phyloP scores from a whole-genome alignment of 2,329 filamentous ascomycete genomes.

The Aspergillus chevalieri region DNA sequence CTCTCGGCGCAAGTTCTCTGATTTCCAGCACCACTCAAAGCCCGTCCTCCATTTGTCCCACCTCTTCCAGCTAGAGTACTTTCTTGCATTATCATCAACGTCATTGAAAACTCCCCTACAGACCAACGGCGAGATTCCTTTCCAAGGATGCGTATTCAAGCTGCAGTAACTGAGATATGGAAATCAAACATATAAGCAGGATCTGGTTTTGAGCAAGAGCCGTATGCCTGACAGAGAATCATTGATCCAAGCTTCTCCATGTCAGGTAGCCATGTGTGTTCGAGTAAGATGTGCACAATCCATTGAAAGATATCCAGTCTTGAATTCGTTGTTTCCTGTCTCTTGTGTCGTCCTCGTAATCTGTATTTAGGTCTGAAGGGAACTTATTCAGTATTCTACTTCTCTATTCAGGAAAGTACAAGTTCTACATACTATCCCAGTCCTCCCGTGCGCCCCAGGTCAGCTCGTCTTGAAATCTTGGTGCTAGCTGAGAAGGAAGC shows the following conservation, averaged over 20 bases:
- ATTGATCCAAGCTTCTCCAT: not conserved
- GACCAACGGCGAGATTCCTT: not conserved
- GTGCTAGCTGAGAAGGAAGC: not conserved
- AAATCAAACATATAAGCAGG: not conserved
- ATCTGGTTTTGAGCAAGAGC: not conserved
- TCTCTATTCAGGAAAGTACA: not conserved
- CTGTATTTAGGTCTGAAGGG: not conserved
- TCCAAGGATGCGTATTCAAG: not conserved
- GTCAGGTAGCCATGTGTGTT: not conserved
- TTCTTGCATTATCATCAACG: not conserved
- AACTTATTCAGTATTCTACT: not conserved
- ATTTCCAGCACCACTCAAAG: not conserved
- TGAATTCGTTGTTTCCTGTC: not conserved
- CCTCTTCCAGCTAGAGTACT: not conserved
- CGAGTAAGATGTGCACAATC: not conserved
- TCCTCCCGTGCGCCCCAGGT: not conserved
- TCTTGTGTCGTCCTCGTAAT: not conserved
- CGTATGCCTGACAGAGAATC: not conserved
- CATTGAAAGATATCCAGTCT: not conserved
- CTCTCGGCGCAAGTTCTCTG: not conserved
- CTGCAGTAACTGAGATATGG: not conserved
- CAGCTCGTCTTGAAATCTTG: not conserved
- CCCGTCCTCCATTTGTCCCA: not conserved
- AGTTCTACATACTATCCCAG: not conserved
- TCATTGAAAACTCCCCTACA: not conserved